Evolutionary conservation across 805 yeast genomes (phyloP).

Genomic region (Kluyveromyces lactis): DNA sequence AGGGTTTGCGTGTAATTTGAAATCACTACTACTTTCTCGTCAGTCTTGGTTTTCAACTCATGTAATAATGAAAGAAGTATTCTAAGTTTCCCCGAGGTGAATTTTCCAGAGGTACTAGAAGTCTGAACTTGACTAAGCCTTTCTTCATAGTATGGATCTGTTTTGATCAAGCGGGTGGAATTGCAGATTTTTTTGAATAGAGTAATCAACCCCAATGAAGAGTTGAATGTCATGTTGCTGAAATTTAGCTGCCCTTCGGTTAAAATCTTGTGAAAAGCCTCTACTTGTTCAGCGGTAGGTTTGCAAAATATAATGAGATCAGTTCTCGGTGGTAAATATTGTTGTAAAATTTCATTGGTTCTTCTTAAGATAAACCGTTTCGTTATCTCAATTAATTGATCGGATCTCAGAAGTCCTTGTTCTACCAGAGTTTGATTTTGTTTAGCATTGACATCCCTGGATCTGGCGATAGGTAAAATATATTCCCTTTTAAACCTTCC

Average conservation of each 20-base stretch:
- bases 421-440: slow-evolving; percentile 39
- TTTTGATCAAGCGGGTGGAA: slow-evolving; percentile 55
- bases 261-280: slow-evolving; percentile 44
- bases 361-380: slow-evolving; percentile 64
- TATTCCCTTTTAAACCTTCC: slow-evolving; percentile 50
- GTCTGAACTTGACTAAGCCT: slow-evolving; percentile 9
- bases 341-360: slow-evolving; percentile 47
- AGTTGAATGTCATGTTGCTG: slow-evolving; percentile 22
- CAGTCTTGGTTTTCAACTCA: slow-evolving; percentile 33
- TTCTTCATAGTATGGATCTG: slow-evolving; percentile 34
- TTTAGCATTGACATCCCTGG: slow-evolving; percentile 59
- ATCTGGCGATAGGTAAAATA: slow-evolving; percentile 60
- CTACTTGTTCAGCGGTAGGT: slow-evolving; percentile 57
- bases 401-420: slow-evolving; percentile 53
- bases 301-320: slow-evolving; percentile 72
- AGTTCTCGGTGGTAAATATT: slow-evolving; percentile 62
- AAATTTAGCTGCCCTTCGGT: slow-evolving; percentile 23
- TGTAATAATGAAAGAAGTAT: slow-evolving; percentile 49
- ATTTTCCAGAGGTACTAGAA: slow-evolving; percentile 5
- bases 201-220: slow-evolving; percentile 63
- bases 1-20: slow-evolving; percentile 85
- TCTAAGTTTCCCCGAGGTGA: slow-evolving; percentile 54
- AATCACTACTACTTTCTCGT: slow-evolving; percentile 75
- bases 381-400: slow-evolving; percentile 58
- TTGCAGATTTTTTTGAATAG: slow-evolving; percentile 75